Conservation (phyloP, 2,329 filamentous ascomycete genomes). For the Pseudogymnoascus sp. region DNA sequence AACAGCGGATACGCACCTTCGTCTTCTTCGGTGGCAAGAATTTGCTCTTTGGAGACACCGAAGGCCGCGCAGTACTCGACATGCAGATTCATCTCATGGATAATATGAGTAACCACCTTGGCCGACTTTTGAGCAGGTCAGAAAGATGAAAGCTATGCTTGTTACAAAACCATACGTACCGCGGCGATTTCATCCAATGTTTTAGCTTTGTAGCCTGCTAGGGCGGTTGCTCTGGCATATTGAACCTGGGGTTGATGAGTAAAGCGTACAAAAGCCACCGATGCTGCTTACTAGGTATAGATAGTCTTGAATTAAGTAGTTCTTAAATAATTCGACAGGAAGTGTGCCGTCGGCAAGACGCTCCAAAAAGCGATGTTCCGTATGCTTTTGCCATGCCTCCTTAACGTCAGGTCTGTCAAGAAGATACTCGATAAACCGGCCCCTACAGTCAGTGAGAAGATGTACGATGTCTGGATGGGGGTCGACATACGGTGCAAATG, state of each 20-base stretch:
- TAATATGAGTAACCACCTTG: constrained; percentile 68
- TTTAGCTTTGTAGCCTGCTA: constrained; percentile 80
- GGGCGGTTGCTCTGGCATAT: constrained; percentile 78
- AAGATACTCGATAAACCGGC: constrained; percentile 77
- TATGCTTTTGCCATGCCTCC: constrained; percentile 66
- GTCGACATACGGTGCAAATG: constrained; percentile 51
- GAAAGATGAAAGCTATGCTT: background rate
- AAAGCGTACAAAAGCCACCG: background rate
- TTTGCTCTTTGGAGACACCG: constrained; percentile 66
- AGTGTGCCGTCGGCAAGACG: constrained; percentile 70
- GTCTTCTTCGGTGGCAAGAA: constrained; percentile 67
- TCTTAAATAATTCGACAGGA: constrained; percentile 71
- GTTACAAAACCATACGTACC: constrained; percentile 39
- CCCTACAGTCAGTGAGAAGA: constrained; percentile 39
- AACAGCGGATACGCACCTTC: constrained; percentile 47
- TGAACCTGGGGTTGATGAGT: constrained; percentile 53
- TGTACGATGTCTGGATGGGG: too few species aligned
- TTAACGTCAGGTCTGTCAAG: constrained; percentile 70
- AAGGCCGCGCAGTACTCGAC: constrained; percentile 76
- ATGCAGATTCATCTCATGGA: constrained; percentile 75
- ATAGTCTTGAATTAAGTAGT: constrained; percentile 89
- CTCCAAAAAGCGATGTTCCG: constrained; percentile 76
- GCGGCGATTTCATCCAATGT: constrained; percentile 65
- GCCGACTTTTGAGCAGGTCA: constrained; percentile 43
- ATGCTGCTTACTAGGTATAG: constrained; percentile 63